Conservation (phyloP, 768 basidiomycete genomes). For the Naganishia friedmannii region DNA sequence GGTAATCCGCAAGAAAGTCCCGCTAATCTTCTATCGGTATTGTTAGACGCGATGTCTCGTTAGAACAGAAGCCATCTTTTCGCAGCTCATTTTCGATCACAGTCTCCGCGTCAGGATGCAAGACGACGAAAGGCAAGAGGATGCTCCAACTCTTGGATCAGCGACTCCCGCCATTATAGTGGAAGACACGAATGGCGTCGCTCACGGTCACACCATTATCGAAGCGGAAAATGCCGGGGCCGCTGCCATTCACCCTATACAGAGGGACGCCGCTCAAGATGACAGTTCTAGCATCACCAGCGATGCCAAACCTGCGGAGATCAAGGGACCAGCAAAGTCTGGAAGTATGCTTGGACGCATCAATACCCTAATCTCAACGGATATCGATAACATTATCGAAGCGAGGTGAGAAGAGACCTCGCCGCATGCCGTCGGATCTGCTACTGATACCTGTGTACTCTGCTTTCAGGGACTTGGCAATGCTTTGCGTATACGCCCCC, state of each 20-base stretch:
- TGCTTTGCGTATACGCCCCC: slow-evolving; percentile 53
- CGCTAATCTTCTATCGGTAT: slow-evolving; percentile 43
- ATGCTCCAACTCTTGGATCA: neutral
- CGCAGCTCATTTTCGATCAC: slow-evolving; percentile 76
- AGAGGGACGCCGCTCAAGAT: neutral
- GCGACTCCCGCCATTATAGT: slow-evolving; percentile 25
- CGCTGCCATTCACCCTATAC: neutral
- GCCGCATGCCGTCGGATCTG: neutral
- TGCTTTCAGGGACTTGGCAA: slow-evolving; percentile 44
- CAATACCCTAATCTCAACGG: slow-evolving; percentile 71
- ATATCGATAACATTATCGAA: slow-evolving; percentile 56
- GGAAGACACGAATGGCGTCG: slow-evolving; percentile 12
- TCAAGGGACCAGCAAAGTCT: slow-evolving; percentile 18
- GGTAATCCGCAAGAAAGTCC: neutral
- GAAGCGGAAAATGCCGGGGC: slow-evolving; percentile 30
- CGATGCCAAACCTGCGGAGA: slow-evolving; percentile 19
- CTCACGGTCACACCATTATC: neutral
- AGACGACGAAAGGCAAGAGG: slow-evolving; percentile 53
- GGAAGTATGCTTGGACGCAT: slow-evolving; percentile 67
- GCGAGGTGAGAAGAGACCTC: slow-evolving; percentile 31
- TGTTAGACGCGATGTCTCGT: slow-evolving; percentile 53
- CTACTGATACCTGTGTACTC: neutral
- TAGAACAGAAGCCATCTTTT: slow-evolving; percentile 59
- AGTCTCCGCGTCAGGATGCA: slow-evolving; percentile 69
- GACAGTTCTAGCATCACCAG: slow-evolving; percentile 26